Conservation (phyloP, 2,329 filamentous ascomycete genomes). For the Pezicula radicicola region DNA sequence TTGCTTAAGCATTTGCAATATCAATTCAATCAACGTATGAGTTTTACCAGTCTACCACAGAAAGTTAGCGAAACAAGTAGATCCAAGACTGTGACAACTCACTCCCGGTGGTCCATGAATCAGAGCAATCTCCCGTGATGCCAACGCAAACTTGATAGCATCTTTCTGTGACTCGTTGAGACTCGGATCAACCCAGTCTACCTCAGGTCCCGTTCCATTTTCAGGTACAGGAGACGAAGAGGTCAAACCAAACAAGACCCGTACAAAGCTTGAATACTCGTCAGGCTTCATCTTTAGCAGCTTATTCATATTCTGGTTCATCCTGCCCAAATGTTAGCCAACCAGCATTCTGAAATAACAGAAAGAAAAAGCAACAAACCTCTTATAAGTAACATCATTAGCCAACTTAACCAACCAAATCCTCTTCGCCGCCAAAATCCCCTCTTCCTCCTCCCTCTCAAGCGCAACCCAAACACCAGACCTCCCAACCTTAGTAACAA, state of each 20-base stretch:
- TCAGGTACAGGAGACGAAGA: slow-evolving; percentile 48
- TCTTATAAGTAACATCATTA: slow-evolving; percentile 63
- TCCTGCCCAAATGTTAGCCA: slow-evolving; percentile 39
- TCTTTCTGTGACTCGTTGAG: slow-evolving; percentile 67
- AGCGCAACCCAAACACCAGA: slow-evolving; percentile 63
- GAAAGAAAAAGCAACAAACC: slow-evolving; percentile 12
- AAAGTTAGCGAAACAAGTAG: not conserved
- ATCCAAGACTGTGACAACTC: slow-evolving; percentile 23
- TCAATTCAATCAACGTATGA: slow-evolving; percentile 91
- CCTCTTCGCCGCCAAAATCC: slow-evolving; percentile 32
- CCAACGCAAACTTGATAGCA: slow-evolving; percentile 77
- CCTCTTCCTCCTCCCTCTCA: slow-evolving; percentile 57
- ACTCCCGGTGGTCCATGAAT: slow-evolving; percentile 92
- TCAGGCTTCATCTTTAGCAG: slow-evolving; percentile 54
- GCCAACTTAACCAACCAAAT: slow-evolving; percentile 67
- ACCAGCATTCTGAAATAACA: not conserved
- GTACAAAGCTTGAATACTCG: slow-evolving; percentile 57
- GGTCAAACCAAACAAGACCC: slow-evolving; percentile 59
- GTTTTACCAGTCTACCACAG: slow-evolving; percentile 80
- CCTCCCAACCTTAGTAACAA: slow-evolving; percentile 63
- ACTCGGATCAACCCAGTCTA: slow-evolving; percentile 59
- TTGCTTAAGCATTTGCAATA: slow-evolving; percentile 79
- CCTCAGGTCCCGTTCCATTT: slow-evolving; percentile 32
- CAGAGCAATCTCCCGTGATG: slow-evolving; percentile 75
- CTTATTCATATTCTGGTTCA: slow-evolving; percentile 61